These are phyloP conservation scores for Rhodotorula sp. DNA, from an alignment of 1,284 basidiomycete genomes.

Conservation along the genomic window DNA sequence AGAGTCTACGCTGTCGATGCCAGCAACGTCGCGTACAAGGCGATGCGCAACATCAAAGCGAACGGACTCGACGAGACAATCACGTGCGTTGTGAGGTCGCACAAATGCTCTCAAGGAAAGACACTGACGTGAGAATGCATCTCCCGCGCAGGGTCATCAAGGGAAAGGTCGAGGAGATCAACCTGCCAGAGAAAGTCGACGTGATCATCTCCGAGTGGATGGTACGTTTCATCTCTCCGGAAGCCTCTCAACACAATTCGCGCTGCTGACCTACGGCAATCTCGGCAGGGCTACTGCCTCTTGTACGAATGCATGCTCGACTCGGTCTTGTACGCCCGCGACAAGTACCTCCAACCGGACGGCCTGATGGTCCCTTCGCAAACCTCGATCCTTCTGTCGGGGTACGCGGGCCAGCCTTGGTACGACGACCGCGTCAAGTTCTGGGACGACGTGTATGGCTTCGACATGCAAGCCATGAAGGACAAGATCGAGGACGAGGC, in stretches of 20 bases:
- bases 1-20: constrained; percentile 93
- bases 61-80: constrained; percentile 77
- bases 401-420: constrained; percentile 72
- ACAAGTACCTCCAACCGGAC: constrained; percentile 70
- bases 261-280: not conserved
- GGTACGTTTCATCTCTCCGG: constrained; percentile 52
- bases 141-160: constrained; percentile 59
- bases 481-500: constrained; percentile 70
- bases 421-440: constrained; percentile 78
- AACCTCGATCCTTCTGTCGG: constrained; percentile 75
- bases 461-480: constrained; percentile 77
- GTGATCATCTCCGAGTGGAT: constrained; percentile 98
- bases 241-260: not conserved
- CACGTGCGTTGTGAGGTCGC: constrained; percentile 53
- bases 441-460: constrained; percentile 90
- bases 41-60: constrained; percentile 71
- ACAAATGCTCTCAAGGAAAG: not conserved
- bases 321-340: constrained; percentile 82
- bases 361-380: constrained; percentile 93
- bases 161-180: constrained; percentile 84
- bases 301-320: constrained; percentile 94
- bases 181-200: constrained; percentile 72
- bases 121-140: not conserved
- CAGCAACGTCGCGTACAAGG: constrained; percentile 78
- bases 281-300: constrained; percentile 43